These are phyloP conservation scores for Phytophthora sp. DNA, from an alignment of 352 stramenopile genomes.

Conservation along the genomic window DNA sequence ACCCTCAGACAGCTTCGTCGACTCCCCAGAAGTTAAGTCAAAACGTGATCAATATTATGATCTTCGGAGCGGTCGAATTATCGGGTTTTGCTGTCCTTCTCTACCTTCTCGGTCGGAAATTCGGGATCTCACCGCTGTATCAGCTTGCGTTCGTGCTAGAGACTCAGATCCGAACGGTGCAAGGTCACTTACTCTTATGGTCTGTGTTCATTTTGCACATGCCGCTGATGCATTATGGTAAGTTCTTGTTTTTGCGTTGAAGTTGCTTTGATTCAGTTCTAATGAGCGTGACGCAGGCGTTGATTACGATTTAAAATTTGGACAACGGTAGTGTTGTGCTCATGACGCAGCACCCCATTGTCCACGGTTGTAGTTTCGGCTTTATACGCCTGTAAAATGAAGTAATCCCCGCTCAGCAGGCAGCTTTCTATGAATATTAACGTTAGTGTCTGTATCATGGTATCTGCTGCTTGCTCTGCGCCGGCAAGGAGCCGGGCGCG, in stretches of 20 bases:
- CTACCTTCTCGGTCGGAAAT: constrained; percentile 1
- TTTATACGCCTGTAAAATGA: no score
- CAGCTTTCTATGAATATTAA: background rate
- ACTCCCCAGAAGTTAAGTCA: background rate
- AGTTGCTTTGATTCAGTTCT: no score
- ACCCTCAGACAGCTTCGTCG: constrained; percentile 2
- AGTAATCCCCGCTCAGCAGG: no score
- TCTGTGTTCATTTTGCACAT: constrained; percentile 27
- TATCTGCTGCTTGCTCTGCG: constrained; percentile 6
- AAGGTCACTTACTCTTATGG: constrained; percentile 29
- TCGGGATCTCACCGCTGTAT: constrained; percentile 23
- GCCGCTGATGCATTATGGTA: constrained; percentile 29
- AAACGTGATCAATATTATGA: background rate
- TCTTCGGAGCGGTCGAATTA: constrained; percentile 14
- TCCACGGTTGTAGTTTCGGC: no score
- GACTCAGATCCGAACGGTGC: constrained; percentile 19
- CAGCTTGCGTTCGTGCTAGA: constrained; percentile 43
- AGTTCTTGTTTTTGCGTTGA: background rate
- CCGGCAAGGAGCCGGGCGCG: background rate
- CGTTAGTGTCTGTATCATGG: background rate
- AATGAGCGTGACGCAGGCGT: background rate
- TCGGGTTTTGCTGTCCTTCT: constrained; percentile 4
- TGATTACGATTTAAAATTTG: background rate
- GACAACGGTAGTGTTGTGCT: no score
- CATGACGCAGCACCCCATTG: no score